Percentiles rank a stretch among this genome's conserved stretches.
Conservation (phyloP, 2,329 filamentous ascomycete genomes). For the Fonsecaea erecta region DNA sequence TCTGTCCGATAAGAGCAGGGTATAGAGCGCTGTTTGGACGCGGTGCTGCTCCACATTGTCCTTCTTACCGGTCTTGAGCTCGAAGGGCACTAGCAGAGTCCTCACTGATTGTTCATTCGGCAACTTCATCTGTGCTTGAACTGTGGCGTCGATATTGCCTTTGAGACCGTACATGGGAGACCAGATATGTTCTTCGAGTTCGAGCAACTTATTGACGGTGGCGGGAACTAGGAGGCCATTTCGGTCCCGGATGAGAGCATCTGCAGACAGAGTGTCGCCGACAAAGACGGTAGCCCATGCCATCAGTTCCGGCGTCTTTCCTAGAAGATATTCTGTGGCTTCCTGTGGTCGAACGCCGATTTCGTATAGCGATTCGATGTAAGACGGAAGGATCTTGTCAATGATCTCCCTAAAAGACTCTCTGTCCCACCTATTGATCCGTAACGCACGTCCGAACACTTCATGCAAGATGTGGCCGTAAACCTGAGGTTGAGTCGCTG, state of each 20-base stretch:
- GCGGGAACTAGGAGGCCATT: slow-evolving; percentile 77
- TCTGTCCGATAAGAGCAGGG: slow-evolving; percentile 85
- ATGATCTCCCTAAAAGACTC: slow-evolving; percentile 70
- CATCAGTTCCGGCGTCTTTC: slow-evolving; percentile 80
- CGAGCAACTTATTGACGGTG: slow-evolving; percentile 89
- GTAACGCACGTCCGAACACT: slow-evolving; percentile 88
- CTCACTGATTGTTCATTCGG: slow-evolving; percentile 60
- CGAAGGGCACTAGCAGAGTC: slow-evolving; percentile 85
- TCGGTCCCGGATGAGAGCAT: slow-evolving; percentile 77
- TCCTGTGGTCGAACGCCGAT: slow-evolving; percentile 75
- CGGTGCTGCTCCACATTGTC: slow-evolving; percentile 79
- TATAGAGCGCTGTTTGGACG: slow-evolving; percentile 94
- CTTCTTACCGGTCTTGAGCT: slow-evolving; percentile 90
- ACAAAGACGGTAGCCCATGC: slow-evolving; percentile 86
- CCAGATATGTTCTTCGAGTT: slow-evolving; percentile 98
- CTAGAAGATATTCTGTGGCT: slow-evolving; percentile 77
- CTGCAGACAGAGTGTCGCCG: slow-evolving; percentile 67
- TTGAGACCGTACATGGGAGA: slow-evolving; percentile 97
- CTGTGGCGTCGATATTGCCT: slow-evolving; percentile 95
- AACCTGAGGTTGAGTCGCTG: slow-evolving; percentile 77
- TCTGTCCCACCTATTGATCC: slow-evolving; percentile 79
- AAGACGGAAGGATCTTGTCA: slow-evolving; percentile 69
- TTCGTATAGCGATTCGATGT: slow-evolving; percentile 87
- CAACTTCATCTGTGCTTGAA: slow-evolving; percentile 82
- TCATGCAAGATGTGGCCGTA: slow-evolving; percentile 95